Percentiles rank a stretch among this genome's conserved stretches.
These are phyloP conservation scores for Lichtheimia ramosa DNA, from an alignment of 371 early-diverging fungal species.

Conservation along the genomic window DNA sequence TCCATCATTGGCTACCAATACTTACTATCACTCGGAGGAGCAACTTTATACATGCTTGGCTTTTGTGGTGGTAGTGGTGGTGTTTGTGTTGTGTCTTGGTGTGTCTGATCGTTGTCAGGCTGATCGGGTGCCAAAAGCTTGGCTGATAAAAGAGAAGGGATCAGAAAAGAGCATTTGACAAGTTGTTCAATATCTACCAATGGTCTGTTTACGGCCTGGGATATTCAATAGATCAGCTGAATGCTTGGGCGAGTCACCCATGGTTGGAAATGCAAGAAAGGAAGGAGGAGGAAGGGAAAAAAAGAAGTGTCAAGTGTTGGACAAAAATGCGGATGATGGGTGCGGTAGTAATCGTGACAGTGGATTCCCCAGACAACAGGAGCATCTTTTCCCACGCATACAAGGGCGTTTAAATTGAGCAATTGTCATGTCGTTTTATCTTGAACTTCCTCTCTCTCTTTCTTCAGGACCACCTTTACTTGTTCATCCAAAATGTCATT, in stretches of 20 bases:
- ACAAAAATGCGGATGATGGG: neutral
- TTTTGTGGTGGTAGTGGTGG: slow-evolving; percentile 16
- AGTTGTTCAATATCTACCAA: slow-evolving; percentile 15
- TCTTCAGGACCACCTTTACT: neutral
- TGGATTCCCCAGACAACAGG: too few species aligned
- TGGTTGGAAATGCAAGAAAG: slow-evolving; percentile 1
- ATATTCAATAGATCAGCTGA: slow-evolving; percentile 30
- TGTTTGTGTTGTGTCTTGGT: slow-evolving; percentile 1
- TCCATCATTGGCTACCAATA: neutral
- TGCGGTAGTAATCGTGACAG: neutral
- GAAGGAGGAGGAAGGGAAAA: neutral
- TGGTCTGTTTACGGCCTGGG: slow-evolving; percentile 21
- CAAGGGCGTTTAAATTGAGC: neutral
- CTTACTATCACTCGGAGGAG: slow-evolving; percentile 31
- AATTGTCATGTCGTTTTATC: neutral
- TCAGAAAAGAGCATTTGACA: neutral
- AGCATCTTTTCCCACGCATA: slow-evolving; percentile 1
- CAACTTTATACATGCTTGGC: slow-evolving; percentile 27
- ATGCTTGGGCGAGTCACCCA: slow-evolving; percentile 8
- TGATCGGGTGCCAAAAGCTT: slow-evolving; percentile 8
- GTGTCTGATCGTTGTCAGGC: neutral
- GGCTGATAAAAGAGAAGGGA: slow-evolving; percentile 2
- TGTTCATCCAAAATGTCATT: too few species aligned
- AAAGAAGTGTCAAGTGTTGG: neutral
- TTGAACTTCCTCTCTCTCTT: neutral